These are phyloP conservation scores for Allodekkera sacchari DNA, from an alignment of 805 yeast genomes.

Conservation along the genomic window DNA sequence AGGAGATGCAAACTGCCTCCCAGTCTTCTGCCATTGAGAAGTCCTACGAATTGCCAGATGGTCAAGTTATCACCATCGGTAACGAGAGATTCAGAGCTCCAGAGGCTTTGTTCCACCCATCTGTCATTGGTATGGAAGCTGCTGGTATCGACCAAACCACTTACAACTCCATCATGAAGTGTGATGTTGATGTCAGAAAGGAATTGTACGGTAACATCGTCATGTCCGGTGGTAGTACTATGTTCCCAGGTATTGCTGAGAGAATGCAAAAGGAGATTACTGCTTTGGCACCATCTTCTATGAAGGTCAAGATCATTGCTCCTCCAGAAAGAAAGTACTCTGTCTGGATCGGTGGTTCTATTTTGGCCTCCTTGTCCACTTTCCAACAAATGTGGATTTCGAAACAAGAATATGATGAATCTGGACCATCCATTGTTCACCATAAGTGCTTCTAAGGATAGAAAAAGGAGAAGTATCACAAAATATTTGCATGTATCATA, in stretches of 20 bases:
- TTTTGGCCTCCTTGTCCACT: constrained; percentile 95
- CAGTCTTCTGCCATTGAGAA: constrained; percentile 97
- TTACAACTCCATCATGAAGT: constrained; percentile 91
- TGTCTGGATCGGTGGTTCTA: constrained; percentile 99
- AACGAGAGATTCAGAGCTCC: constrained; percentile 99
- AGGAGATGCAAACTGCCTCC: constrained; percentile 98
- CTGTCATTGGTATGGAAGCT: constrained; percentile 82
- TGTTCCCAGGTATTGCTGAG: constrained; percentile 99
- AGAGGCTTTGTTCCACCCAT: constrained; percentile 99
- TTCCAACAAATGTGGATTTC: constrained; percentile 99
- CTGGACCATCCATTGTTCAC: constrained; percentile 99
- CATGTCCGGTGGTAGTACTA: constrained; percentile 99
- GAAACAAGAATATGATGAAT: constrained; percentile 99
- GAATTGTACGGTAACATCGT: constrained; percentile 99
- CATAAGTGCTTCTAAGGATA: constrained; percentile 77
- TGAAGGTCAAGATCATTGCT: constrained; percentile 99
- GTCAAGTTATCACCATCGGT: constrained; percentile 98
- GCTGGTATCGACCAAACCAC: constrained; percentile 99
- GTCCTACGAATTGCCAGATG: constrained; percentile 99
- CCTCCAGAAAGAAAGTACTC: constrained; percentile 99
- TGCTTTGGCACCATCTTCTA: constrained; percentile 98
- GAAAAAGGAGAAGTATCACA: not conserved
- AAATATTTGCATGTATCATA: too few species aligned
- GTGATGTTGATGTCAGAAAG: constrained; percentile 98
- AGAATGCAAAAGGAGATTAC: constrained; percentile 99